Conservation (phyloP, 768 basidiomycete species). For the Suillus sp. region DNA sequence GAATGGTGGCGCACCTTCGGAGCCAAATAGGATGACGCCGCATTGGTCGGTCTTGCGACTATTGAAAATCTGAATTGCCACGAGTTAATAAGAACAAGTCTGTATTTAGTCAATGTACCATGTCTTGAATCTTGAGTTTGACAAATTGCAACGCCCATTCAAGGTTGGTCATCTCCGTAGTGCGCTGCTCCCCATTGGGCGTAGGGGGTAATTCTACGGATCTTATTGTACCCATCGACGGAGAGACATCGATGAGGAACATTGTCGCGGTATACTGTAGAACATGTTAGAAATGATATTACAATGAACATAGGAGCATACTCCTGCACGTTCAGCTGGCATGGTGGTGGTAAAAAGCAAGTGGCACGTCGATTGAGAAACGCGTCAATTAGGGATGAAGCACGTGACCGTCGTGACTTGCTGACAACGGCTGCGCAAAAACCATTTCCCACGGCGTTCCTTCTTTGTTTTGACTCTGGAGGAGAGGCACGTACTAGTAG, state of each 20-base stretch:
- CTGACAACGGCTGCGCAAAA: slow-evolving; percentile 1
- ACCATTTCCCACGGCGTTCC: not conserved
- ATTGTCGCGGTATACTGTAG: slow-evolving; percentile 80
- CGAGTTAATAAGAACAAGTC: not conserved
- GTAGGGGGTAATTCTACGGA: slow-evolving; percentile 58
- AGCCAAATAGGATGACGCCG: slow-evolving; percentile 88
- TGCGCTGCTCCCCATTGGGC: slow-evolving; percentile 50
- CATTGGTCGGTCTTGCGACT: slow-evolving; percentile 93
- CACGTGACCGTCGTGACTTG: slow-evolving; percentile 11
- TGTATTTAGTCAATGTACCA: slow-evolving; percentile 42
- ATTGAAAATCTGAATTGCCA: slow-evolving; percentile 69
- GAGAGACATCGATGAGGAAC: slow-evolving; percentile 87
- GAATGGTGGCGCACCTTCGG: slow-evolving; percentile 54
- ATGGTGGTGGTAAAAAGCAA: slow-evolving; percentile 41
- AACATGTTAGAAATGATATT: slow-evolving; percentile 16
- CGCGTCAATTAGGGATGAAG: slow-evolving; percentile 8
- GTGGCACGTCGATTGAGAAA: slow-evolving; percentile 5
- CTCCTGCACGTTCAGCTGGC: slow-evolving; percentile 81
- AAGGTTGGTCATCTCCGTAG: slow-evolving; percentile 71
- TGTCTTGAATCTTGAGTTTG: slow-evolving; percentile 88
- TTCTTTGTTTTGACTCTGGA: slow-evolving; percentile 5
- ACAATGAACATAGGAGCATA: slow-evolving; percentile 37
- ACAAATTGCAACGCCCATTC: slow-evolving; percentile 85
- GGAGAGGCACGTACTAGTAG: slow-evolving; percentile 6
- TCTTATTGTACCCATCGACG: slow-evolving; percentile 74